These are phyloP conservation scores for Boletus pseudo-olivaceus DNA, from an alignment of 768 basidiomycete species.

Conservation along the genomic window DNA sequence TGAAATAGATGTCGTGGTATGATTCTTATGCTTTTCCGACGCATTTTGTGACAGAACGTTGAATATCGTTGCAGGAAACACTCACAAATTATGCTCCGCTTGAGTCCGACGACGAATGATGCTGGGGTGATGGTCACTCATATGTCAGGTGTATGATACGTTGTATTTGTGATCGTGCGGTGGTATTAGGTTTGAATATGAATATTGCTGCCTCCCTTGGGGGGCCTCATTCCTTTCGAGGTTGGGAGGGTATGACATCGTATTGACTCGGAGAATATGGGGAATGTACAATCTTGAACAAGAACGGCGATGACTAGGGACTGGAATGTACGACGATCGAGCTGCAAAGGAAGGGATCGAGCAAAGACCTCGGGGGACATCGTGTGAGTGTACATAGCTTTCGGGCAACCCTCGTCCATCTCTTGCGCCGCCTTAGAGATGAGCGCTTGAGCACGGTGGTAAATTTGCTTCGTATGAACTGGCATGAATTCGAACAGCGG, in stretches of 20 bases:
- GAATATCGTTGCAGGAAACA: not conserved
- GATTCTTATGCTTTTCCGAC: not conserved
- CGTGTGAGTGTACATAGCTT: not conserved
- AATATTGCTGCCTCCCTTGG: no score
- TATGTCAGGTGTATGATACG: not conserved
- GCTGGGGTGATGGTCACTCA: no score
- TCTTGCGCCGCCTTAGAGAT: not conserved
- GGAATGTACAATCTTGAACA: not conserved
- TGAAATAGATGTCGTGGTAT: not conserved
- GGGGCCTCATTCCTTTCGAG: not conserved
- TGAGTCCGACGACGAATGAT: not conserved
- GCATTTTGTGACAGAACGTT: not conserved
- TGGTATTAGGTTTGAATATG: no score
- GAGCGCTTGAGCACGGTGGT: not conserved
- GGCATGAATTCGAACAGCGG: not conserved
- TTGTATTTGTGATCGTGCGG: not conserved
- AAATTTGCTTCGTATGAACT: not conserved
- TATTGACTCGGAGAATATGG: not conserved
- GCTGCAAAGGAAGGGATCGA: constrained; percentile 4
- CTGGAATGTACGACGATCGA: not conserved
- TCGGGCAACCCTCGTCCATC: not conserved
- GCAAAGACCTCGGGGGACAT: not conserved
- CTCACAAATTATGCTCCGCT: not conserved
- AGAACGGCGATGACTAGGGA: not conserved
- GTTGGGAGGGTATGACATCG: not conserved